phyloP scores from a whole-genome alignment of 2,329 filamentous ascomycete genomes.

The Paecilomyces sp. region DNA sequence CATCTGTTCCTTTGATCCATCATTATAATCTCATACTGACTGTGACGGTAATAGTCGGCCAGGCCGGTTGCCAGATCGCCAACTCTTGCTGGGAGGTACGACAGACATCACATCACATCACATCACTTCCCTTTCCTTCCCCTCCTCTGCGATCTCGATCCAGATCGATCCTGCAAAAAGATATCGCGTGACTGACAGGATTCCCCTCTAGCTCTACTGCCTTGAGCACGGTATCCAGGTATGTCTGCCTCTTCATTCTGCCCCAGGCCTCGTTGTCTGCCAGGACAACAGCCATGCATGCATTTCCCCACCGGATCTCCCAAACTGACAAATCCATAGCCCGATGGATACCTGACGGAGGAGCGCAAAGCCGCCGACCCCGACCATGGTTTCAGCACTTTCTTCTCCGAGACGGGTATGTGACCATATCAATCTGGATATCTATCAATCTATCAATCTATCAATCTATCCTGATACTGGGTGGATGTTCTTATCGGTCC shows the following conservation, averaged over 20 bases:
- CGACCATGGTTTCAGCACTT: conserved; percentile 98
- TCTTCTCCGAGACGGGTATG: conserved; percentile 99
- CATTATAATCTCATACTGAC: conserved; percentile 24
- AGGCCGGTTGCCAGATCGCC: conserved; percentile 99
- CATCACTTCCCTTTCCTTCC: background rate
- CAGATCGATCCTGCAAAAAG: background rate
- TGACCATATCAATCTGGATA: conserved; percentile 8
- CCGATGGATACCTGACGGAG: conserved; percentile 96
- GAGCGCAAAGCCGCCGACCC: conserved; percentile 91
- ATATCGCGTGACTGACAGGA: conserved; percentile 21
- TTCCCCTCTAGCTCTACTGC: conserved; percentile 77
- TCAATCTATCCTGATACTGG: background rate
- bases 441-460: too few species aligned
- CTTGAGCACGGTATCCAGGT: conserved; percentile 99
- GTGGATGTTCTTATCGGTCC: background rate
- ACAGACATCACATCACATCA: background rate
- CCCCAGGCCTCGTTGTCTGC: background rate
- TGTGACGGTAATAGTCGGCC: conserved; percentile 65
- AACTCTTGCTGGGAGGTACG: conserved; percentile 99
- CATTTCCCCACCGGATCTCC: conserved; percentile 11
- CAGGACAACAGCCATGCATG: conserved; percentile 13
- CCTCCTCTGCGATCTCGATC: background rate
- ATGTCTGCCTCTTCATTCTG: conserved; percentile 32
- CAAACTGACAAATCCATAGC: conserved; percentile 48
- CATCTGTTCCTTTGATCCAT: background rate